Conservation (phyloP, 768 basidiomycete genomes). For the Tylopilus balloui region DNA sequence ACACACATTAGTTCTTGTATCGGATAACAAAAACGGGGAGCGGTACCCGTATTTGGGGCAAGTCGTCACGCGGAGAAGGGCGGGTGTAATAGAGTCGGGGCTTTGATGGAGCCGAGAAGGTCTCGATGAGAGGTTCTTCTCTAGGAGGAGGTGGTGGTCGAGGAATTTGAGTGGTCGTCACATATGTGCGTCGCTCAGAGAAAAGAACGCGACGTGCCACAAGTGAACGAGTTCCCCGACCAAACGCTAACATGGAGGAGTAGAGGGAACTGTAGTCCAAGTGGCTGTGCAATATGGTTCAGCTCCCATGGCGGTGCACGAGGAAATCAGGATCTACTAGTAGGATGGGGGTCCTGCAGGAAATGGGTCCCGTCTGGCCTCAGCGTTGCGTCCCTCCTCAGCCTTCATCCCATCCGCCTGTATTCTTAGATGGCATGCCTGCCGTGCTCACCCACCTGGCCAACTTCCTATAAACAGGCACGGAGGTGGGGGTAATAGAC, state of each 20-base stretch:
- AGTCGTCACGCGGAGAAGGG: conserved; percentile 35
- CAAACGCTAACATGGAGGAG: conserved; percentile 15
- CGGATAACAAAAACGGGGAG: not conserved
- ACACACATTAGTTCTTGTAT: not conserved
- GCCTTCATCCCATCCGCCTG: too few relatives aligned
- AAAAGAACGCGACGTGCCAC: conserved; percentile 7
- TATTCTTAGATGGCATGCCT: too few relatives aligned
- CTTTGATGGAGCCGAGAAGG: conserved; percentile 42
- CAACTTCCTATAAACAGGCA: too few relatives aligned
- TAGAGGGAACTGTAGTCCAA: not conserved
- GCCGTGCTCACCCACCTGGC: too few relatives aligned
- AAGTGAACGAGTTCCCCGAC: conserved; percentile 9
- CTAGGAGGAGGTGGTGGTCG: conserved; percentile 27
- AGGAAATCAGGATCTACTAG: too few relatives aligned
- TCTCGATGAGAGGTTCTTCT: conserved; percentile 32
- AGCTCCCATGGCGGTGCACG: too few relatives aligned
- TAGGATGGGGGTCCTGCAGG: too few relatives aligned
- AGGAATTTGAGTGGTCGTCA: conserved; percentile 21
- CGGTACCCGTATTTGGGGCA: conserved; percentile 41
- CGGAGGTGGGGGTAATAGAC: too few relatives aligned
- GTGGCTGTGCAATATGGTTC: conserved; percentile 2
- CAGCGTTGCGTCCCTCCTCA: too few relatives aligned
- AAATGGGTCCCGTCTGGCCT: too few relatives aligned
- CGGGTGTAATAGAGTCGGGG: conserved; percentile 44
- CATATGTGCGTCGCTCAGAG: conserved; percentile 12